phyloP scores from a whole-genome alignment of 2,329 filamentous ascomycete genomes.

The Huntiella bhutanensis region DNA sequence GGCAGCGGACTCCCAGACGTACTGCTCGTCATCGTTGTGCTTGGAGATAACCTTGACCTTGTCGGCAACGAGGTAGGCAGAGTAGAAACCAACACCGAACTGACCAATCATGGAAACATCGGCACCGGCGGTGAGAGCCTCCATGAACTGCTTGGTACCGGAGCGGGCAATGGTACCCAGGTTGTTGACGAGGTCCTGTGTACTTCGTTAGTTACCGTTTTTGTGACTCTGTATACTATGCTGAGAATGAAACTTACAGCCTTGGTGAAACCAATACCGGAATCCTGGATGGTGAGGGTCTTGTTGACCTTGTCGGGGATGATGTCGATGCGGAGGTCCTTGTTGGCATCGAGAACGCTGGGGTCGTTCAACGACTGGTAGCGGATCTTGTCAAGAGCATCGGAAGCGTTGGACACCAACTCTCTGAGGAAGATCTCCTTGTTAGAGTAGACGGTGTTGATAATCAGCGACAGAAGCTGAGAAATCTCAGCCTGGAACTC shows the following conservation, averaged over 20 bases:
- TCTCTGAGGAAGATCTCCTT: constrained; percentile 99
- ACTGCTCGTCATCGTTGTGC: constrained; percentile 99
- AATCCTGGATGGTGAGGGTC: constrained; percentile 93
- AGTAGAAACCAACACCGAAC: constrained; percentile 99
- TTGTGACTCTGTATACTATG: constrained; percentile 1
- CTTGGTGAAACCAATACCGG: constrained; percentile 99
- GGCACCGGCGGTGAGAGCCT: constrained; percentile 91
- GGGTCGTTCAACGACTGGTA: constrained; percentile 97
- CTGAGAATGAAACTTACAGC: constrained; percentile 48
- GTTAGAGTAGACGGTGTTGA: constrained; percentile 99
- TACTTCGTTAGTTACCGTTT: constrained; percentile 19
- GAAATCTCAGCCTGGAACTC: constrained; percentile 99
- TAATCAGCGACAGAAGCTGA: constrained; percentile 98
- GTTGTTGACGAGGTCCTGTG: constrained; percentile 95
- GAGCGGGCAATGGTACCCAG: constrained; percentile 98
- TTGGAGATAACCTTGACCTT: constrained; percentile 89
- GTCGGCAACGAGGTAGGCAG: constrained; percentile 97
- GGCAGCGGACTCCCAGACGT: constrained; percentile 95
- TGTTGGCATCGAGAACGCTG: constrained; percentile 88
- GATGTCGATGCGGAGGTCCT: constrained; percentile 98
- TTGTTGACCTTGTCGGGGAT: constrained; percentile 95
- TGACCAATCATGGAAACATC: constrained; percentile 99
- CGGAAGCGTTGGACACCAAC: constrained; percentile 93
- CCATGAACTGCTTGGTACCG: constrained; percentile 99
- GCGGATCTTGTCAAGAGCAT: constrained; percentile 99